Base-by-base conservation (phyloP, 768 basidiomycete genomes). In the Podaxis rugospora region DNA sequence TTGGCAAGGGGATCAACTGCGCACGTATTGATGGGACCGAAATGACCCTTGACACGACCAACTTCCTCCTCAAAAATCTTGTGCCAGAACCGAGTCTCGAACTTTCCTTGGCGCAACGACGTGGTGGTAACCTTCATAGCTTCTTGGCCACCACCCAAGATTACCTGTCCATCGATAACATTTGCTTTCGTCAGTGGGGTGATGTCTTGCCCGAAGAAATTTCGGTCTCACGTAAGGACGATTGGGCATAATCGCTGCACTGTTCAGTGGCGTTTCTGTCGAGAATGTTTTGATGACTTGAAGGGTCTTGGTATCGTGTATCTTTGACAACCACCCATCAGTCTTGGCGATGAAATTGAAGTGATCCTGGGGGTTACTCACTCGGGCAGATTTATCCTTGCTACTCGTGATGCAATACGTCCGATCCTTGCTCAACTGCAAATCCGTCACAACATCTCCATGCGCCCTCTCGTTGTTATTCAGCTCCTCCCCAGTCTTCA, bases 1-100 rank as follows among this genome's bases (percentile, higher is more conserved):
- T n/a, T 18, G 25, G 13, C 49, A 56, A 50, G 13, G n/a, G 25
- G 11, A 44, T 51, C 37, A 23, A 40, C 27, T 21, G 85, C 93
- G 66, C 68, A 97, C 95, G 94, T 95, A 75, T 96, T 95, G 75
- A 95, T 88, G 46, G 94, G 93, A 7, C 93, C 93, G 70, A 98
- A 99, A 74, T 98, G 96, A 11, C 97, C 97, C 72, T 95, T 95
- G 46, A 99, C 95, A 10, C 95, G 86, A 16, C 96, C 95, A 57
- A 98, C 90, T 72, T 98, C 96, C 78, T 97, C 95, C 74, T 96
- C 95, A 67, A 96, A 91, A 39, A 96, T 81, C 66, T 90, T 93
- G 80, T 99, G 96, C 94, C 95, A 98, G 78, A 99, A 98, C 40
- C 95, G 83, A 10, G 94, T 93, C 76, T 98, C 97, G 72, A 99